Evolutionary conservation across 345 rosid genomes (phyloP).

Genomic region (Erysimum cheiranthoides): DNA sequence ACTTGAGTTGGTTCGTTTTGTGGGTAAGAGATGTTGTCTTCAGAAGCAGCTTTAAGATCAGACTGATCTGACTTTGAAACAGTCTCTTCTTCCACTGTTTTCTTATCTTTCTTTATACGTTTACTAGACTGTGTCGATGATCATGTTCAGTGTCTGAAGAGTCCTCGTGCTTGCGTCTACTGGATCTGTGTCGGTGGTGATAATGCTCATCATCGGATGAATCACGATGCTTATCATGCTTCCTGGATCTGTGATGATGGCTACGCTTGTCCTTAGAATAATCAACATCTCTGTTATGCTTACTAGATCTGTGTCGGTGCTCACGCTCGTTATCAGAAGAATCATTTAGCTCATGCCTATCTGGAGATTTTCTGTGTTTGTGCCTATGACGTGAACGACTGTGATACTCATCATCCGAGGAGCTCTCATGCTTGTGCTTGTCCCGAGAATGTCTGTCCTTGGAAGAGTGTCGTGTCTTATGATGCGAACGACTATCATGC

Average conservation of each 20-base stretch:
- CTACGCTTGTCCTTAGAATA: conserved; percentile 51
- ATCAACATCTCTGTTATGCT: conserved; percentile 33
- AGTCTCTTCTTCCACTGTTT: conserved; percentile 73
- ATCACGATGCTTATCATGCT: conserved; percentile 43
- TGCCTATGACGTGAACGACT: conserved; percentile 39
- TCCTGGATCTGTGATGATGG: conserved; percentile 42
- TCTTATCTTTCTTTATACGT: conserved; percentile 52
- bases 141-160: conserved; percentile 49
- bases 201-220: conserved; percentile 54
- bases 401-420: conserved; percentile 51
- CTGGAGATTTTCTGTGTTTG: conserved; percentile 37
- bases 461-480: conserved; percentile 53
- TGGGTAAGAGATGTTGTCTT: conserved; percentile 47
- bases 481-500: conserved; percentile 50
- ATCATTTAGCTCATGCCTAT: conserved; percentile 38
- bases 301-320: conserved; percentile 33
- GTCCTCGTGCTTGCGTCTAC: conserved; percentile 41
- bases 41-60: conserved; percentile 47
- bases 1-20: conserved; percentile 55
- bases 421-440: conserved; percentile 46
- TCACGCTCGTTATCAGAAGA: conserved; percentile 43
- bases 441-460: conserved; percentile 50
- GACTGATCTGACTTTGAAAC: conserved; percentile 61
- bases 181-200: conserved; percentile 42
- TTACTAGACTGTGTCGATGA: conserved; percentile 45